Evolutionary conservation across 176 grass and related monocot genomes (phyloP).

Genomic region (Rhynchospora pubera): DNA sequence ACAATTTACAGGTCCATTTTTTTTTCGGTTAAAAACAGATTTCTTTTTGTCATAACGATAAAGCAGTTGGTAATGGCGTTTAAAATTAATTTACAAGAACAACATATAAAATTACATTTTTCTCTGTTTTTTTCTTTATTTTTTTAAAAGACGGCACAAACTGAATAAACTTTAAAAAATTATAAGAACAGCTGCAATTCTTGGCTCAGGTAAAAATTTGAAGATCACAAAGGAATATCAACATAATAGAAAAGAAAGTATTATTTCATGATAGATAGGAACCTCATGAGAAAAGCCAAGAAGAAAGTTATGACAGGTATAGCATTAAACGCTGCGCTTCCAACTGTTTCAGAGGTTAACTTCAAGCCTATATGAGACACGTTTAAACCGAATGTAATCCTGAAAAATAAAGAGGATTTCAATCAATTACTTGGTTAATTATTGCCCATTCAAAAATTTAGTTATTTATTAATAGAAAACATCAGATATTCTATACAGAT

Average conservation of each 20-base stretch:
- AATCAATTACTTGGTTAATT: background rate
- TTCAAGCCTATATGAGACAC: constrained; percentile 48
- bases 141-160: too few species aligned
- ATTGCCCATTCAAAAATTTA: background rate
- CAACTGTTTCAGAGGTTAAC: constrained; percentile 55
- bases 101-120: too few species aligned
- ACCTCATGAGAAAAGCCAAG: constrained; percentile 50
- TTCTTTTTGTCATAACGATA: too few species aligned
- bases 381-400: constrained; percentile 49
- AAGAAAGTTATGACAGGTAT: constrained; percentile 63
- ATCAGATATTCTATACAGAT: background rate
- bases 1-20: background rate
- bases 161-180: too few species aligned
- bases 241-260: background rate
- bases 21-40: background rate
- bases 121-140: too few species aligned
- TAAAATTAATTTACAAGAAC: too few species aligned
- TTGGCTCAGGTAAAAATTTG: background rate
- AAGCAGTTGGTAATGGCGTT: too few species aligned
- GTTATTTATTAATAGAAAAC: background rate
- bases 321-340: constrained; percentile 35
- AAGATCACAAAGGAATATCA: too few species aligned
- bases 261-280: background rate
- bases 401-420: constrained; percentile 5
- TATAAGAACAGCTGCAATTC: background rate